These are phyloP conservation scores for Pyrenochaeta sp. DNA, from an alignment of 2,329 filamentous ascomycete species.

Conservation along the genomic window DNA sequence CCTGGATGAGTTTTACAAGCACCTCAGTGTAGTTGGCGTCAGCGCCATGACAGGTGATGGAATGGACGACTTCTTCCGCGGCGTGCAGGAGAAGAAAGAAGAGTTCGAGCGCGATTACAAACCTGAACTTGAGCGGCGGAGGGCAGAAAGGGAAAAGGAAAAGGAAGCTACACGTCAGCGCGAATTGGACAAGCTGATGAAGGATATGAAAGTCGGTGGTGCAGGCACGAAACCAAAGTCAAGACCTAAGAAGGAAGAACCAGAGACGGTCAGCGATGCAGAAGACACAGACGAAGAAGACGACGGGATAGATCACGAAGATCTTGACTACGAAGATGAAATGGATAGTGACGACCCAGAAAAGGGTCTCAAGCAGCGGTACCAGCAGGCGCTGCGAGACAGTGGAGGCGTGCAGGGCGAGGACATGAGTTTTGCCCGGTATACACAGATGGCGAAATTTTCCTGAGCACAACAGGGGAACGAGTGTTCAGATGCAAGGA, in stretches of 20 bases:
- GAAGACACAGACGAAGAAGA: constrained; percentile 64
- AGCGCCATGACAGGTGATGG: constrained; percentile 92
- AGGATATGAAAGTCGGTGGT: constrained; percentile 76
- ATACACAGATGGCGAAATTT: constrained; percentile 52
- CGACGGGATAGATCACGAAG: constrained; percentile 61
- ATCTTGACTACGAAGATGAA: constrained; percentile 60
- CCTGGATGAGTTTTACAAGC: constrained; percentile 96
- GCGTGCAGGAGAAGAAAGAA: constrained; percentile 83
- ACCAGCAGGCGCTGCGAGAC: constrained; percentile 75
- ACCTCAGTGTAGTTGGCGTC: constrained; percentile 91
- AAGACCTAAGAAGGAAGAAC: constrained; percentile 52
- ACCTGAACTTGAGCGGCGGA: constrained; percentile 84
- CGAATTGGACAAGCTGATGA: constrained; percentile 93
- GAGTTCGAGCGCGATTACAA: constrained; percentile 93
- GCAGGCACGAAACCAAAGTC: constrained; percentile 44
- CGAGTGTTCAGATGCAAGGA: constrained; percentile 9
- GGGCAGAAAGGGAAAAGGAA: constrained; percentile 76
- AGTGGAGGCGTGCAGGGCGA: constrained; percentile 51
- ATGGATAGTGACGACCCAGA: constrained; percentile 64
- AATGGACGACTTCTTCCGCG: constrained; percentile 91
- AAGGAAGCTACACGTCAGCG: constrained; percentile 77
- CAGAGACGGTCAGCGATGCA: constrained; percentile 60
- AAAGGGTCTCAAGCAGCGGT: constrained; percentile 76
- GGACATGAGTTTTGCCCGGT: constrained; percentile 62
- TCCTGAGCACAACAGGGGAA: constrained; percentile 30